phyloP scores from a whole-genome alignment of 257 asterid genomes.

The Lithospermum erythrorhizon region DNA sequence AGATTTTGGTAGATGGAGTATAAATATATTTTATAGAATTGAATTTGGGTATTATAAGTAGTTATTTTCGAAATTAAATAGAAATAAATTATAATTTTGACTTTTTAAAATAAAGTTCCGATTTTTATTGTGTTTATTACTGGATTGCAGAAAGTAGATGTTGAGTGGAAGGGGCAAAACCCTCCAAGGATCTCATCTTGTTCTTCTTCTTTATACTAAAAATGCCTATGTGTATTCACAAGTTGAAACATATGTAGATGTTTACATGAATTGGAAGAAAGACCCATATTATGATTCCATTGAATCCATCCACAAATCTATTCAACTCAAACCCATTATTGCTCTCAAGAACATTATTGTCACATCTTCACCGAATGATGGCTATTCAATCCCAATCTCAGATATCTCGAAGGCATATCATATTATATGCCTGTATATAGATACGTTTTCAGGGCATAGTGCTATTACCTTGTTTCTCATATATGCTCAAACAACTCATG shows the following conservation, averaged over 20 bases:
- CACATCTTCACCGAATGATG: constrained; percentile 45
- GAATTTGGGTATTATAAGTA: no score
- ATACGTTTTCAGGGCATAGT: no score
- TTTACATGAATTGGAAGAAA: constrained; percentile 86
- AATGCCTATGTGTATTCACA: constrained; percentile 23
- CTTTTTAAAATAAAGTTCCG: no score
- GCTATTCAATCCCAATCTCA: constrained; percentile 59
- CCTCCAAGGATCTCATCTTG: constrained; percentile 8
- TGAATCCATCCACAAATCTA: constrained; percentile 69
- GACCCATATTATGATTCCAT: constrained; percentile 57
- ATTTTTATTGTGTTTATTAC: no score
- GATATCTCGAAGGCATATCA: constrained; percentile 58
- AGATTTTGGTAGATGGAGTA: no score
- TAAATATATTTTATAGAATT: no score
- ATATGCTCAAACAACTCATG: no score
- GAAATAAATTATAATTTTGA: no score
- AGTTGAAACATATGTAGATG: constrained; percentile 48
- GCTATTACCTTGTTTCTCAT: no score
- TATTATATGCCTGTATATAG: no score
- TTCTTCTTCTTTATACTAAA: constrained; percentile 12
- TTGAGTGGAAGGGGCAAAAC: constrained; percentile 8
- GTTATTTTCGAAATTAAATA: no score
- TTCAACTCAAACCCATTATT: constrained; percentile 54
- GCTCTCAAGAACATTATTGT: constrained; percentile 56
- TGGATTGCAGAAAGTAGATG: constrained; percentile 2